Evolutionary conservation across 1,139 yeast species (phyloP).

Genomic region (Blastobotrys apis): DNA sequence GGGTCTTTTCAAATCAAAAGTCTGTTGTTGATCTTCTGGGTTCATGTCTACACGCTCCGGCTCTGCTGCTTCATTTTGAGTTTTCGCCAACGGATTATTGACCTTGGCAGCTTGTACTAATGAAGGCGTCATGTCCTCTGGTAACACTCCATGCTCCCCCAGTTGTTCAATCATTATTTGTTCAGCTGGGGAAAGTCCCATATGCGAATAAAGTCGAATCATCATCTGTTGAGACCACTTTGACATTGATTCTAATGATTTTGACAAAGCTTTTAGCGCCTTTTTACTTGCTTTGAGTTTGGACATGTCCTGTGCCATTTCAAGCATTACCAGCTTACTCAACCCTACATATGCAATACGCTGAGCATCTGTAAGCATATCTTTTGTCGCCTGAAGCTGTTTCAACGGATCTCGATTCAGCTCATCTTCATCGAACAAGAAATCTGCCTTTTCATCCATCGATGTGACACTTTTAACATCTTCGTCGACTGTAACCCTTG

Average conservation of each 20-base stretch:
- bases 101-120: constrained; percentile 30
- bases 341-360: constrained; percentile 90
- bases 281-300: constrained; percentile 49
- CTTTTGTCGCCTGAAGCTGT: constrained; percentile 75
- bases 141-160: constrained; percentile 76
- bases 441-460: constrained; percentile 74
- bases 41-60: constrained; percentile 5
- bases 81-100: constrained; percentile 28
- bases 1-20: constrained; percentile 30
- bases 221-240: constrained; percentile 79
- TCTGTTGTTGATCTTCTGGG: constrained; percentile 8
- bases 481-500: constrained; percentile 87
- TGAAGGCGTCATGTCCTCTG: constrained; percentile 63
- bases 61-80: constrained; percentile 1
- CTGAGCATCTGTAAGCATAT: constrained; percentile 76
- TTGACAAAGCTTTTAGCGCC: constrained; percentile 47
- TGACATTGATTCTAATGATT: constrained; percentile 75
- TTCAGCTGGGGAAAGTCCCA: constrained; percentile 67
- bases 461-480: constrained; percentile 71
- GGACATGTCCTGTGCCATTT: constrained; percentile 78
- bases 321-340: constrained; percentile 67
- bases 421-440: constrained; percentile 55
- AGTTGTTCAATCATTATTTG: constrained; percentile 82
- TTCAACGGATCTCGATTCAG: constrained; percentile 49
- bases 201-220: constrained; percentile 72